A percentile compares a stretch with the other conserved stretches of the same genome.
phyloP scores from a whole-genome alignment of 2,329 filamentous ascomycete species.

The Nothopassalora personata region DNA sequence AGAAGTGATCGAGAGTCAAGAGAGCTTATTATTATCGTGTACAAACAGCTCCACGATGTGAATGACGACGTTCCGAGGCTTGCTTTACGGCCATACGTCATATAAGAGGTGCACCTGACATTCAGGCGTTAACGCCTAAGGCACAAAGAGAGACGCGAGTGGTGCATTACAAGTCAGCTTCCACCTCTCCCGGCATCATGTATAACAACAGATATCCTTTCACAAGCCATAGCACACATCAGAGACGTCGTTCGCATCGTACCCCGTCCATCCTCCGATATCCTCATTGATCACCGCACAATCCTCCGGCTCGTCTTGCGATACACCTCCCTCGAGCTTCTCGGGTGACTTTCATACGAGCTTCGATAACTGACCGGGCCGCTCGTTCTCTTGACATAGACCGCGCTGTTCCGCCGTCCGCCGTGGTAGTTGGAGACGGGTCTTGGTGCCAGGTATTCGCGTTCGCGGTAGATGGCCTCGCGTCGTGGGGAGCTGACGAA shows the following conservation, averaged over 20 bases:
- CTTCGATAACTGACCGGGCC: constrained; percentile 22
- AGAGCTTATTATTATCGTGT: background rate
- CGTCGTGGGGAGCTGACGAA: constrained; percentile 25
- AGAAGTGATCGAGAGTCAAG: background rate
- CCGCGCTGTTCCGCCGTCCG: constrained; percentile 18
- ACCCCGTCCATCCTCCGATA: background rate
- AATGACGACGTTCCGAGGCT: background rate
- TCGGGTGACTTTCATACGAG: constrained; percentile 16
- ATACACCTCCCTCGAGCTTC: constrained; percentile 20
- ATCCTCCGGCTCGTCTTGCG: constrained; percentile 24
- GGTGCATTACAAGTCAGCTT: too few species aligned
- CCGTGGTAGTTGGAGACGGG: constrained; percentile 31
- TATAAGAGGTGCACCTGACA: background rate
- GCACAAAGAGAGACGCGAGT: background rate
- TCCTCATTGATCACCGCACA: constrained; percentile 16
- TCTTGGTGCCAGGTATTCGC: constrained; percentile 25
- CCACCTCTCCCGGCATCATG: background rate
- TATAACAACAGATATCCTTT: background rate
- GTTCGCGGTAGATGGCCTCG: constrained; percentile 17
- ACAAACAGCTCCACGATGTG: background rate
- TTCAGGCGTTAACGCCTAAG: background rate
- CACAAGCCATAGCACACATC: too few species aligned
- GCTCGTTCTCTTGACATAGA: constrained; percentile 11
- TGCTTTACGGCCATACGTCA: background rate
- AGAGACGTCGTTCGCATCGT: too few species aligned